phyloP scores from a whole-genome alignment of 148 eudicot species.

The Salicornia ramosissima region DNA sequence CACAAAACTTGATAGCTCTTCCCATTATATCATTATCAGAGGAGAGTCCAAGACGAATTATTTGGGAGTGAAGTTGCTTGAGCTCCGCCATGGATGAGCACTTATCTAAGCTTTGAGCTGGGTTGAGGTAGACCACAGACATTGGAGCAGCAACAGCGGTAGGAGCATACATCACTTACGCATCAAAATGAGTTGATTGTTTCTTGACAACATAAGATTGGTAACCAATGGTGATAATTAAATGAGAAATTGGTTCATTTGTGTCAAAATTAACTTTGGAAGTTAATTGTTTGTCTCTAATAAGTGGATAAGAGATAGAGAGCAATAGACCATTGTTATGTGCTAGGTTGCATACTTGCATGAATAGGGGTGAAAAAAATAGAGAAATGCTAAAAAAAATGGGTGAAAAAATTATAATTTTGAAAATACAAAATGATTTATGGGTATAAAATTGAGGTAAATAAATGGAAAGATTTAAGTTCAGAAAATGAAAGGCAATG shows the following conservation, averaged over 20 bases:
- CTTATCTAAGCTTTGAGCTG: constrained; percentile 33
- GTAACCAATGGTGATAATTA: background rate
- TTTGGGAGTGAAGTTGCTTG: constrained; percentile 65
- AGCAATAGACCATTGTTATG: no score
- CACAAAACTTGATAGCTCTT: constrained; percentile 57
- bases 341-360: no score
- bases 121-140: constrained; percentile 6
- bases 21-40: constrained; percentile 59
- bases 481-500: no score
- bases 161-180: constrained; percentile 13
- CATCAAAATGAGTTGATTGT: background rate
- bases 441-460: no score
- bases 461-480: no score
- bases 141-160: constrained; percentile 8
- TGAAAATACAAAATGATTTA: no score
- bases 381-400: no score
- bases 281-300: no score
- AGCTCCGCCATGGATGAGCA: constrained; percentile 63
- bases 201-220: background rate
- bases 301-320: no score
- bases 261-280: no score
- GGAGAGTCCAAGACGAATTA: constrained; percentile 55
- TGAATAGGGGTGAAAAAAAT: no score
- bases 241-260: background rate
- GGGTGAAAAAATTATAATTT: no score